Base-by-base conservation (phyloP, 345 rosid genomes). In the Moricandia moricandioides region DNA sequence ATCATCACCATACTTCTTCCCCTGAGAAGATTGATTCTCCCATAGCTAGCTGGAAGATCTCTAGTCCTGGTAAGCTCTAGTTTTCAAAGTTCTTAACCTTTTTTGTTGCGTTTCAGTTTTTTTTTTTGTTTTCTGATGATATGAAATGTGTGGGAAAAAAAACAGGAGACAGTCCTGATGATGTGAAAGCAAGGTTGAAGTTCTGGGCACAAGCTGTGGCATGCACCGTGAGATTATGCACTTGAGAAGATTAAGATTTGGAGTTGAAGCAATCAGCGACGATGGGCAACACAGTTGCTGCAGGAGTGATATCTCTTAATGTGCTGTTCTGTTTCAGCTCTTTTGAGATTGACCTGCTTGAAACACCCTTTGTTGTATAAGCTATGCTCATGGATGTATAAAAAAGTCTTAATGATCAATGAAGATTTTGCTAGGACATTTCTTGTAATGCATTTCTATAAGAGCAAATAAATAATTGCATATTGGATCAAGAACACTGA, bases 171-270 rank as follows among this genome's bases (percentile, higher is more conserved):
- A 91, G 88, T 84, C 98, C 98, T 3, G 98, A 93, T 79, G 98
- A 93, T 83, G 98, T 93, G 7, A 93, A 93, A 81, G 98, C 98
- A 52, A 91, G 98, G 77, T 89, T 93, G 66, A 93, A 91, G 73
- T 93, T 74, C 39, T 93, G 98, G 98, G 98, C 98, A 71, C 97
- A 93, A 84, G 83, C 98, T 37, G 98, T 93, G 81, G 98, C 98
- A 0, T 93, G 98, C 70, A 93, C 98, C 5, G 98, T 93, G 52
- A 84, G 74, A 70, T 73, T 93, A 56, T 93, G 98, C 87, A 91
- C 86, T 83, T 91, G 82, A 73, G 13, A 54, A 17, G 66, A 57
- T 14, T 62, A 57, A 40, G 45, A n/a, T 45, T 10, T 39, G 45
- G 45, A 9, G 2, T 10, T 39, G 13, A 39, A 39, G 2, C 3